These are phyloP conservation scores for Mesotaenium endlicherianum DNA, from an alignment of 139 green algal genomes.

Conservation along the genomic window DNA sequence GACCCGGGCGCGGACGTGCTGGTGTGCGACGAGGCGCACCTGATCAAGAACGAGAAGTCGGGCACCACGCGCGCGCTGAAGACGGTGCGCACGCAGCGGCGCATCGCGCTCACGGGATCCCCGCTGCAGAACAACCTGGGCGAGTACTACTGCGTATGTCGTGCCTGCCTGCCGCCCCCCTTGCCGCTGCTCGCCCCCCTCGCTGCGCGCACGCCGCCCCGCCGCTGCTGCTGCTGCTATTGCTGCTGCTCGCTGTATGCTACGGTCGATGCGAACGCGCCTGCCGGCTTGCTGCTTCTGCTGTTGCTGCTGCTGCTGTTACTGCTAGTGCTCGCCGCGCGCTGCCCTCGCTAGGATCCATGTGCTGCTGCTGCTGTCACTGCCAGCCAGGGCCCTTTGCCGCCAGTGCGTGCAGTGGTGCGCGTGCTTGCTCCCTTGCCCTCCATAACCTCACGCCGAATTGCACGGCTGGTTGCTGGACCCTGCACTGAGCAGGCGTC, in stretches of 20 bases:
- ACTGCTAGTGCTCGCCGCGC: not conserved
- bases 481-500: not conserved
- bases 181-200: too few relatives aligned
- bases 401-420: too few relatives aligned
- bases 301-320: not conserved
- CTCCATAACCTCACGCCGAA: too few relatives aligned
- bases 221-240: not conserved
- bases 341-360: too few relatives aligned
- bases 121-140: conserved; percentile 83
- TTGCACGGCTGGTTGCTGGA: too few relatives aligned
- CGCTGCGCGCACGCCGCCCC: not conserved
- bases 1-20: conserved; percentile 52
- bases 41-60: conserved; percentile 63
- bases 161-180: too few relatives aligned
- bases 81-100: conserved; percentile 61
- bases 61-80: conserved; percentile 78
- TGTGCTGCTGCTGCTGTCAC: not conserved
- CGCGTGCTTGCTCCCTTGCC: too few relatives aligned
- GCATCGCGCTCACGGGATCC: conserved; percentile 79
- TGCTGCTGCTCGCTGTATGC: not conserved
- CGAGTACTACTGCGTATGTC: conserved; percentile 72
- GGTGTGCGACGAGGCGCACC: conserved; percentile 83
- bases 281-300: not conserved
- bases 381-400: too few relatives aligned
- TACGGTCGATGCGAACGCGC: too few relatives aligned